Percentiles rank a stretch among this genome's conserved stretches.
Conservation (phyloP, 2,329 filamentous ascomycete species). For the Myriosclerotinia duriaeana region DNA sequence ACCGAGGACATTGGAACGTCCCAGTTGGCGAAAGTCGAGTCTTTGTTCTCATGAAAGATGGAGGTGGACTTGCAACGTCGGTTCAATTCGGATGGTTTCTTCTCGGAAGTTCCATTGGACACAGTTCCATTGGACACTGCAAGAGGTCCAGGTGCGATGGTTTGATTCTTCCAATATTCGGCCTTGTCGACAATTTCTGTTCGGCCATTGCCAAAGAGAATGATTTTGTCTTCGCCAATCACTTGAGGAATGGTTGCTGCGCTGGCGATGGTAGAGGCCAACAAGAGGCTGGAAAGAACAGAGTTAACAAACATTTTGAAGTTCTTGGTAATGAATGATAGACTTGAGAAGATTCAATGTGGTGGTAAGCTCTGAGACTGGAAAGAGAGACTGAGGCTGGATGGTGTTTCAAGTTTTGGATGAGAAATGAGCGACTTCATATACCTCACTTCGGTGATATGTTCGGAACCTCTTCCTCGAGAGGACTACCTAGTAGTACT, state of each 20-base stretch:
- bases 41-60: slow-evolving; percentile 1
- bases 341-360: not conserved
- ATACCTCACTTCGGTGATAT: not conserved
- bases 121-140: not conserved
- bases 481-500: too few relatives aligned
- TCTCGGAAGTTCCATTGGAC: not conserved
- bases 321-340: not conserved
- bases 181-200: slow-evolving; percentile 16
- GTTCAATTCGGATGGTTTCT: not conserved
- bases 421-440: slow-evolving; percentile 4
- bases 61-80: slow-evolving; percentile 8
- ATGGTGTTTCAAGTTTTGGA: not conserved
- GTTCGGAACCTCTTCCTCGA: not conserved
- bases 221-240: slow-evolving; percentile 4
- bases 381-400: not conserved
- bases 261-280: slow-evolving; percentile 5
- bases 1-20: slow-evolving; percentile 15
- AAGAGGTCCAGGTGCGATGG: not conserved
- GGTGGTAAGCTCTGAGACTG: not conserved
- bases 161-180: not conserved
- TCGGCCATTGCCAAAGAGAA: slow-evolving; percentile 17
- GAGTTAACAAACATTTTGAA: slow-evolving; percentile 15
- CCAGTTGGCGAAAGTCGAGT: not conserved
- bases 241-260: not conserved
- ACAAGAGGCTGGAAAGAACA: slow-evolving; percentile 7